Evolutionary conservation across 139 green algal genomes (phyloP), one percentile per base, ranked within the genome.

Genomic region (Klebsormidium nitens): DNA sequence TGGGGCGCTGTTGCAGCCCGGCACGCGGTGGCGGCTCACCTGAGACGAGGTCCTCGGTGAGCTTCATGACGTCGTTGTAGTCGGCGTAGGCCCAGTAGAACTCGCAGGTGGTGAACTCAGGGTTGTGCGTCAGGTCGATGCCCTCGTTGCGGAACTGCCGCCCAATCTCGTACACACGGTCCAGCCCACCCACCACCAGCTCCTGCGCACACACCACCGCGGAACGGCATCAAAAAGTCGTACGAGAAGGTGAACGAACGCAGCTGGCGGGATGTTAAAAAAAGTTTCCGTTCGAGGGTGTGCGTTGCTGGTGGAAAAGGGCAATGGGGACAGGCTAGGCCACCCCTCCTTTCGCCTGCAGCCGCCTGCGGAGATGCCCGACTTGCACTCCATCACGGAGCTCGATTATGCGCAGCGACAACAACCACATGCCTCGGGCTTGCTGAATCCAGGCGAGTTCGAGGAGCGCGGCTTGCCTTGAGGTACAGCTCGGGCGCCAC

Each of bases 81-180:
- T 99, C 95, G 31, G 93, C 93, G 69, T 98, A 98, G 34, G 80
- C 77, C 59, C 70, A 60, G 83, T 99, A 99, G 76, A 97, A 98
- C 81, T 99, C 95, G 72, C 88, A 94, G 5, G 94, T 97, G 17
- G 95, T 99, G 81, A 99, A 99, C 88, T 99, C 95, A 8, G 95
- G 95, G 82, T 99, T 99, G 89, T 99, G 95, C n/a, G 95, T 99
- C 60, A 98, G 75, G 84, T 99, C 95, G 59, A 98, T 98, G 79
- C 93, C 90, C 87, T 98, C 92, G 60, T 97, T 97, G n/a, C 82
- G 60, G 68, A 87, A 87, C 81, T 87, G 82, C 36, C 80, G 76
- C 32, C 82, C 82, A 42, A 87, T 87, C 66, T 87, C 82, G 72
- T 96, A 97, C 74, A 98, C 93, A 29, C 92, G 87, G 69, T 99